Evolutionary conservation across 805 yeast genomes (phyloP), one percentile per base, ranked within the genome.

Genomic region (Lipomyces spencermartinsiae): DNA sequence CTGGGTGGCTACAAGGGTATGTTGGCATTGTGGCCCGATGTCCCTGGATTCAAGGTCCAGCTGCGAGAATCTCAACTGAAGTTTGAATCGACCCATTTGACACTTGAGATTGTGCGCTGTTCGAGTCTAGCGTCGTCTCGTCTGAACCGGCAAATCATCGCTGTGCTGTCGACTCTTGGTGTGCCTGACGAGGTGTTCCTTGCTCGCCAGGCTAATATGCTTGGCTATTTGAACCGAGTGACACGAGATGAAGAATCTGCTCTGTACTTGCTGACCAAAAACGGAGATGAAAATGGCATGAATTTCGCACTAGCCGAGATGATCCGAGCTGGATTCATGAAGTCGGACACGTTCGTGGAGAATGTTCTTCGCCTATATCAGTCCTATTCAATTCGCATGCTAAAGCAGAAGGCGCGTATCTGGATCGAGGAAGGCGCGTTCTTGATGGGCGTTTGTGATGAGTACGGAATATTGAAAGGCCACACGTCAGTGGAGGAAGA

Each of bases 1-100:
- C 34, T 64, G 43, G 67, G 64, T 9, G 67, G 67, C 9, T 59
- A 16, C 19, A 64, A 64, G 43, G 67, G 67, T 7, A 61, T 64
- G 25, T 31, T 64, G 9, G 53, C 61, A 1, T 22, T 49, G 33
- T 62, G 61, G 57, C 59, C 64, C 0, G 59, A 53, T 55, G 59
- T 61, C 8, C 59, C 57, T 19, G 67, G 67, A 35, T 39, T 55
- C 25, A 46, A 35, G 54, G 55, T 64, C 22, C 49, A 55, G 51
- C 16, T 61, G 12, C n/a, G 67, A 12, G 35, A 31, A 14, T 59
- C 64, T 19, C 64, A 60, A 43, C 56, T 33, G 19, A 64, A 64
- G 56, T 64, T 64, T 53, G 35, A 14, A 53, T 35, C 64, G 1
- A 51, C 53, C 12, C 59, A 61, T 35, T 19, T 46, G 33, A 55